Evolutionary conservation across 192 early-diverging fungal species (phyloP).

Genomic region (Jimgerdemannia flammicorona): DNA sequence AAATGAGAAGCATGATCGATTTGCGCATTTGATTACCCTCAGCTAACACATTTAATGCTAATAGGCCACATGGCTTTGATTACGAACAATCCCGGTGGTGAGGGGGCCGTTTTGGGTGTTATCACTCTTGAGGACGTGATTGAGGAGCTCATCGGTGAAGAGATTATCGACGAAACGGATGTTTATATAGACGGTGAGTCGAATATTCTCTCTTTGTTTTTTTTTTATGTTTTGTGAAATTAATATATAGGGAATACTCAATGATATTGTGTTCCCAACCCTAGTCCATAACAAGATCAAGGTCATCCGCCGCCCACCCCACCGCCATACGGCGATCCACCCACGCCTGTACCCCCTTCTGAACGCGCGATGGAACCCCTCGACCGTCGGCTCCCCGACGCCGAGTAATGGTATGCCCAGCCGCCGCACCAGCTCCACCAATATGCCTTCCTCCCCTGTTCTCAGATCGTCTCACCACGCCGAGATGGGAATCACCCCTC

Average conservation of each 20-base stretch:
- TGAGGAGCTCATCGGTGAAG: constrained; percentile 80
- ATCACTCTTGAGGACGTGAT: constrained; percentile 83
- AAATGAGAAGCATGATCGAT: not conserved
- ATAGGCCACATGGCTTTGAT: constrained; percentile 72
- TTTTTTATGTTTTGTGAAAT: not conserved
- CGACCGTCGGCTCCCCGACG: not conserved
- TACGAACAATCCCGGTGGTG: constrained; percentile 41
- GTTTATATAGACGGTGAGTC: constrained; percentile 36
- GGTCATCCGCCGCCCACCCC: constrained; percentile 39
- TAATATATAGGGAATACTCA: not conserved
- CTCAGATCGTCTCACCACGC: constrained; percentile 1
- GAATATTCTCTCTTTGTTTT: not conserved
- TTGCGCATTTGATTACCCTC: not conserved
- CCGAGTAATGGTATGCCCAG: not conserved
- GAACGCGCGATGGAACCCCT: not conserved
- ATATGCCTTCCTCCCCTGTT: not conserved
- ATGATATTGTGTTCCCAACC: not conserved
- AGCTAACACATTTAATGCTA: not conserved
- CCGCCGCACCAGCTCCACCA: not conserved
- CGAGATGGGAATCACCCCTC: not conserved
- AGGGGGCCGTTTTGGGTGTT: constrained; percentile 59
- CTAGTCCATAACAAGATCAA: constrained; percentile 53
- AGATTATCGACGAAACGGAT: constrained; percentile 82
- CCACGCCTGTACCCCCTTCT: not conserved
- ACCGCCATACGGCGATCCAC: not conserved